Percentiles rank a stretch among this genome's conserved stretches.
phyloP scores from a whole-genome alignment of 768 basidiomycete species.

The Daedalea quercina region DNA sequence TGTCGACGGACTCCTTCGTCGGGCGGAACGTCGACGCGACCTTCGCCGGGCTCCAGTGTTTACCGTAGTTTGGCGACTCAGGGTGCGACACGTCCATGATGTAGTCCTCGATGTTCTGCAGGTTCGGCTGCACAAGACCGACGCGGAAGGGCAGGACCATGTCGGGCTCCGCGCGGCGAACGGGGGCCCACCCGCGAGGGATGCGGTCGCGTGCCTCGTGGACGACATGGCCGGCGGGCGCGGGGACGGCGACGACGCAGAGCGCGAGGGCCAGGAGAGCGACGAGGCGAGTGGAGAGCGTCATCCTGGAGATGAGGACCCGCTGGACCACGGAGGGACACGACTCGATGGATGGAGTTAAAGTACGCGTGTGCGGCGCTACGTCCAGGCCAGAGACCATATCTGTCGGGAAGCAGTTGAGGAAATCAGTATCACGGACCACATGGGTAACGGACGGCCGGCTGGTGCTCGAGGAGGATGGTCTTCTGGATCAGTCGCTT shows the following conservation, averaged over 20 bases:
- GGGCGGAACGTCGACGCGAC: constrained; percentile 42
- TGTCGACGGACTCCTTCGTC: constrained; percentile 30
- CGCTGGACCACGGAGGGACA: no score
- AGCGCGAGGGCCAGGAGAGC: background rate
- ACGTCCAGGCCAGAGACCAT: no score
- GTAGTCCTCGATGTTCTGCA: constrained; percentile 36
- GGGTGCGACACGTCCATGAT: constrained; percentile 45
- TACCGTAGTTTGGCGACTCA: constrained; percentile 41
- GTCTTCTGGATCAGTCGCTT: no score
- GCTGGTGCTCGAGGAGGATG: no score
- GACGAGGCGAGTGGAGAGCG: background rate
- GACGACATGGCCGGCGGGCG: background rate
- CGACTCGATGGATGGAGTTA: no score
- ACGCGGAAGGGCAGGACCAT: constrained; percentile 39
- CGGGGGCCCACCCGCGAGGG: constrained; percentile 40
- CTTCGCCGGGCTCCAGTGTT: constrained; percentile 40
- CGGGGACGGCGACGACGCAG: background rate
- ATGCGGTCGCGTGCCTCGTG: constrained; percentile 12
- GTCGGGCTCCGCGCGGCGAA: constrained; percentile 28
- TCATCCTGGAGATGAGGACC: background rate
- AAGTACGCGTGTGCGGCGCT: no score
- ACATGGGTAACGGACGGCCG: no score
- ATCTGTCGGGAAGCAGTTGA: no score
- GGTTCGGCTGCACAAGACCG: constrained; percentile 40
- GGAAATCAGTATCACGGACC: no score